These are phyloP conservation scores for Moniliella sp. DNA, from an alignment of 1,284 basidiomycete genomes.

Conservation along the genomic window DNA sequence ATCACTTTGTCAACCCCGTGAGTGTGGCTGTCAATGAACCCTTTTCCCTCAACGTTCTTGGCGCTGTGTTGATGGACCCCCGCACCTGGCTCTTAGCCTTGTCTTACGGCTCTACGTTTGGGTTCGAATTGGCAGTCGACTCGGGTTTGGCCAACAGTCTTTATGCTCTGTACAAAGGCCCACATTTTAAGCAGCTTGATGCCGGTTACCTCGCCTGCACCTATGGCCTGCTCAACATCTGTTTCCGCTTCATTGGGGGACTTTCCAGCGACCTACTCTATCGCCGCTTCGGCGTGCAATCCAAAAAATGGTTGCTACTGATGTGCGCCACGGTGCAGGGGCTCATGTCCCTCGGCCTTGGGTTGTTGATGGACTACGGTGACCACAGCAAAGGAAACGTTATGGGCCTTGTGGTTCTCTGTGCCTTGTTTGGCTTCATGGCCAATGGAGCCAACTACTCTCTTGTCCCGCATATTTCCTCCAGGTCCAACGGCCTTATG, in stretches of 20 bases:
- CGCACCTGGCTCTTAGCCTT: conserved; percentile 47
- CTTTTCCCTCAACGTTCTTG: conserved; percentile 36
- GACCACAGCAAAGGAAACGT: conserved; percentile 12
- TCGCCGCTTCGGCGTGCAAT: conserved; percentile 37
- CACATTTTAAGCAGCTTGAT: conserved; percentile 41
- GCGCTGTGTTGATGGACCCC: conserved; percentile 37
- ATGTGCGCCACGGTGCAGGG: conserved; percentile 40
- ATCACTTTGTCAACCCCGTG: too few relatives aligned
- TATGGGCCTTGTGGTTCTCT: conserved; percentile 17
- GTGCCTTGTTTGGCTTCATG: conserved; percentile 17
- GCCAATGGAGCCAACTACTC: conserved; percentile 22
- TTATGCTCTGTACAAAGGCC: conserved; percentile 28
- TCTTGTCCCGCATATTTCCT: conserved; percentile 13
- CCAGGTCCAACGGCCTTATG: conserved; percentile 11
- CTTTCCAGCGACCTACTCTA: conserved; percentile 42
- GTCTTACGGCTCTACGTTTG: conserved; percentile 40
- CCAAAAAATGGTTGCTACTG: conserved; percentile 42
- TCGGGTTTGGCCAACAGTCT: conserved; percentile 36
- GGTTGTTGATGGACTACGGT: conserved; percentile 37
- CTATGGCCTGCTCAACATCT: conserved; percentile 42
- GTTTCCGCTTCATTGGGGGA: conserved; percentile 42
- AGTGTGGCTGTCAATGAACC: conserved; percentile 41
- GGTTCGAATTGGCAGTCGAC: conserved; percentile 45
- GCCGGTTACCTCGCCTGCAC: conserved; percentile 35
- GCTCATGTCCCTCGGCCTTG: conserved; percentile 38